Evolutionary conservation across 257 asterid species (phyloP), one percentile per base, ranked within the genome.

Genomic region (Agastache rugosa): DNA sequence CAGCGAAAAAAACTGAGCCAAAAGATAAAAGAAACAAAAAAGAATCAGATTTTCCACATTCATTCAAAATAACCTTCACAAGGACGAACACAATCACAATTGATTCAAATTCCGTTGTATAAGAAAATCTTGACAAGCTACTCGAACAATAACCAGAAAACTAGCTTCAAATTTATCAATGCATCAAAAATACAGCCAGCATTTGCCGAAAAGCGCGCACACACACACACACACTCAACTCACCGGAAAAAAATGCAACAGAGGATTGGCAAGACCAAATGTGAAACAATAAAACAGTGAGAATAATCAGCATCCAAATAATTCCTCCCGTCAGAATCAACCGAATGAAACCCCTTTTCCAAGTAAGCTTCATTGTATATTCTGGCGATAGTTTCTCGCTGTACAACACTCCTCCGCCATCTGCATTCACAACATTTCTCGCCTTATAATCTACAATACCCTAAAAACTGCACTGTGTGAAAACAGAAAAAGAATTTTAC

Each of bases 181-280:
- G 72, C 59, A 69, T 70, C 62, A 77, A 70, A 31, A 77, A 51
- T 51, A n/a, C n/a, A 61, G 39, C 67, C 19, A 34, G 19, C 47
- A 31, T 67, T 14, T 16, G 16, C 63, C 15, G 4, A 0, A 8
- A n/a, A n/a, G n/a, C n/a, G n/a, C n/a, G n/a, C 14, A 25, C 0
- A 14, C 6, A 11, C n/a, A 48, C 16, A 39, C 44, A 39, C 22
- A 23, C 14, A 23, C 23, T 10, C 3, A 12, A 54, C 48, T 69
- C 37, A 87, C 92, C 89, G 58, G 92, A 60, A 51, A 87, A 85
- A 78, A 85, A 85, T 4, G 92, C 44, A 53, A 85, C 41, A 31
- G 92, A 83, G 31, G 89, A 85, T 69, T 85, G 88, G 67, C 92
- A 87, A 72, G 92, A 87, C 92, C 92, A 87, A 72, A 87, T 80